Base-by-base conservation (phyloP, 2,329 filamentous ascomycete genomes). In the Phialophora verrucosa region DNA sequence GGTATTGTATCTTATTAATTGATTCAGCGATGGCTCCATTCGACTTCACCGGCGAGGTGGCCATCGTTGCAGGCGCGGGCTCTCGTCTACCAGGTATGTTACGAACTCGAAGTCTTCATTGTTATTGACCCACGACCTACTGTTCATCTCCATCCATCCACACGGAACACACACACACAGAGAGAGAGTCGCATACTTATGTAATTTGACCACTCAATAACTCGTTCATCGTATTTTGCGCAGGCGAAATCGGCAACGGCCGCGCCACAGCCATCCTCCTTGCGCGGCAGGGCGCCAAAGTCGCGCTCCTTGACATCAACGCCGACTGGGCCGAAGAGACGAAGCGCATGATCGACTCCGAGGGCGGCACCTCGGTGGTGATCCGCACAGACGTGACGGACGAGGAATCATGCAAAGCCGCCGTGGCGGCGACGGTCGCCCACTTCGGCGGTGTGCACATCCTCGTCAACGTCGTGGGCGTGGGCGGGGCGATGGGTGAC, bases 401-500 rank as follows among this genome's bases (percentile, higher is more conserved):
- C 25, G 53, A 62, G 49, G 31, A 59, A 11, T 35, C 29, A 3
- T 64, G 62, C 31, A 42, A 59, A 17, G 6, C 35, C 8, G 66
- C 51, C 14, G 66, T 68, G 5, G 56, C 38, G 12, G 35, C 32
- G 27, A 57, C 66, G 5, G 29, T 68, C n/a, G 47, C 59, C 8
- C 25, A 51, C 1, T 68, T 68, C 35, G 62, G 62, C n/a, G n/a
- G n/a, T 1, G 38, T 68, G 7, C 23, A 53, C 38, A 69, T 63
- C 25, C 44, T 65, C 3, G 62, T 66, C 35, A 65, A 69, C 59
- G 71, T 59, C 74, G 77, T 79, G 8, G 76, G 77, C 11, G 73
- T 78, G 2, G 73, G 70, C 4, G 77, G 77, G n/a, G 74, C 74
- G 0, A 70, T 72, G 60, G 76, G 77, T 11, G 70, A 74, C 59